Conservation (phyloP, 2,329 filamentous ascomycete species). For the Sporothrix humicola region DNA sequence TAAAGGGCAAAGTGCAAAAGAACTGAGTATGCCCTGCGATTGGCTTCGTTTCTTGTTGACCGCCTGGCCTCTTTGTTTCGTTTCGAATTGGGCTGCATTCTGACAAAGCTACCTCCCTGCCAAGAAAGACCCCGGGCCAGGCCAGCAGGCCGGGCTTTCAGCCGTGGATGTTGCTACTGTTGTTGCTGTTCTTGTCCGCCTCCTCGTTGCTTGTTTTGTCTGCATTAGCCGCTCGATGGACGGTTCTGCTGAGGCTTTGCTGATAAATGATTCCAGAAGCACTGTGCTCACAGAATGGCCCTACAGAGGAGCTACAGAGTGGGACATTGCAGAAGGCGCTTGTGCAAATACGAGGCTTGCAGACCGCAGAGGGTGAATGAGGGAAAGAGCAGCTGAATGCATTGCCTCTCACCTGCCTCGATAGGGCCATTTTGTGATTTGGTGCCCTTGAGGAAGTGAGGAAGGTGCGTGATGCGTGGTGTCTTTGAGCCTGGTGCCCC, state of each 20-base stretch:
- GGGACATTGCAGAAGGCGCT: neutral
- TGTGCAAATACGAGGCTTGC: neutral
- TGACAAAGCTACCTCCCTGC: neutral
- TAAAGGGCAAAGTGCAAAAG: neutral
- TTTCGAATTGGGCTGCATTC: constrained; percentile 3
- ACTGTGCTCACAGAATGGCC: neutral
- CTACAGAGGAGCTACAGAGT: neutral
- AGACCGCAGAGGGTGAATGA: neutral
- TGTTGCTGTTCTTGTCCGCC: neutral
- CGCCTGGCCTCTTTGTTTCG: neutral
- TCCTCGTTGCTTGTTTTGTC: neutral
- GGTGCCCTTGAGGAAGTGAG: neutral
- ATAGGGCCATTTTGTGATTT: neutral
- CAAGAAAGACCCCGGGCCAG: neutral
- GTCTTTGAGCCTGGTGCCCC: neutral
- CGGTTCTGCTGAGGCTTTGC: neutral
- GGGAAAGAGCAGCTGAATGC: neutral
- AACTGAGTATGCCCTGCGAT: neutral
- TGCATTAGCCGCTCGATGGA: constrained; percentile 1
- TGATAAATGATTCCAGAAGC: constrained; percentile 24
- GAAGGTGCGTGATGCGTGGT: no score
- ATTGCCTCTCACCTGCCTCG: neutral
- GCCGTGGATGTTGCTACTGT: neutral
- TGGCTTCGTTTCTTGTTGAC: neutral
- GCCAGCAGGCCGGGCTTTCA: neutral